A percentile compares a stretch with the other conserved stretches of the same genome.
Evolutionary conservation across 768 basidiomycete genomes (phyloP).

Genomic region (Leccinum truebloodii): DNA sequence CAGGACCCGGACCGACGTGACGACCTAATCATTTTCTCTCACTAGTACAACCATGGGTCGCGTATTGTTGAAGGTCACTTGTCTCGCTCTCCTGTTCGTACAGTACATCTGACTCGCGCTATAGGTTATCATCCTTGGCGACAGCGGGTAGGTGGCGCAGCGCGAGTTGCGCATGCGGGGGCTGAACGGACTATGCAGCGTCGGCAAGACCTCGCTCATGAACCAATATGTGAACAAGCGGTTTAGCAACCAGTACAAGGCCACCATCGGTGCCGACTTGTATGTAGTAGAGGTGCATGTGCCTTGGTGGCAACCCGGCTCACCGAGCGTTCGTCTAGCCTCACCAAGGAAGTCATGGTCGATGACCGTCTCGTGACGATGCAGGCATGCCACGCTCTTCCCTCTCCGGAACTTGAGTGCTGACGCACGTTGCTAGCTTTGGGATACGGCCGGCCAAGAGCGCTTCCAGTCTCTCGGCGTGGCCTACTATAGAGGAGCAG

Average conservation of each 20-base stretch:
- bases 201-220: slow-evolving; percentile 99
- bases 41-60: slow-evolving; percentile 62
- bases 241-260: slow-evolving; percentile 99
- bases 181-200: slow-evolving; percentile 46
- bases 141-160: slow-evolving; percentile 73
- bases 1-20: slow-evolving; percentile 11
- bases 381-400: slow-evolving; percentile 63
- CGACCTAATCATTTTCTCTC: slow-evolving; percentile 1
- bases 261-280: slow-evolving; percentile 98
- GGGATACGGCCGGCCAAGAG: slow-evolving; percentile 99
- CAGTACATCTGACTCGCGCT: slow-evolving; percentile 11
- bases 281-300: slow-evolving; percentile 52
- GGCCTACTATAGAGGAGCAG: slow-evolving; percentile 98
- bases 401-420: background rate
- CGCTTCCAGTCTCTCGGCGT: slow-evolving; percentile 99
- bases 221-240: slow-evolving; percentile 99
- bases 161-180: slow-evolving; percentile 1
- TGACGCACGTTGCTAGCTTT: slow-evolving; percentile 60
- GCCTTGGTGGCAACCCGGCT: slow-evolving; percentile 5
- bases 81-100: background rate
- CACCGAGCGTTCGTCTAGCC: slow-evolving; percentile 42
- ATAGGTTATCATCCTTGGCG: slow-evolving; percentile 98
- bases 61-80: slow-evolving; percentile 76
- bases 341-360: slow-evolving; percentile 99
- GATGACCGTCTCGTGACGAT: slow-evolving; percentile 98